phyloP scores from a whole-genome alignment of 352 stramenopile genomes.

The Globisporangium paroecandrum region DNA sequence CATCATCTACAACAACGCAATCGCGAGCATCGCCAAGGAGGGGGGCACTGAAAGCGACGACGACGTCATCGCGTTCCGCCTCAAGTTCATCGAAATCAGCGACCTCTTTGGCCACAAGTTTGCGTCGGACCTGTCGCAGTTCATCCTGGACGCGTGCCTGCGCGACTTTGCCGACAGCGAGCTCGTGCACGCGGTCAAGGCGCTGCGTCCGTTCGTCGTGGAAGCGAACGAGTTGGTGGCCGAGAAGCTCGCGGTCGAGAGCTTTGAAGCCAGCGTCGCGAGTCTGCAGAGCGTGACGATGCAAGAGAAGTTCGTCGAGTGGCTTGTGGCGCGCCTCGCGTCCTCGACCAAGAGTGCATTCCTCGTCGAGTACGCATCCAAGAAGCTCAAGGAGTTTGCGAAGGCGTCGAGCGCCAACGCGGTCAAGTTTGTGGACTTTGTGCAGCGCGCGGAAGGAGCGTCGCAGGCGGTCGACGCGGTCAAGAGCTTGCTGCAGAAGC shows the following conservation, averaged over 20 bases:
- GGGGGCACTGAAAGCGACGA: conserved; percentile 29
- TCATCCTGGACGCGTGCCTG: conserved; percentile 61
- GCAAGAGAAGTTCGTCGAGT: conserved; percentile 63
- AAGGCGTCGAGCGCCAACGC: conserved; percentile 26
- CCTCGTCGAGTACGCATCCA: conserved; percentile 50
- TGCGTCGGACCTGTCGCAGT: conserved; percentile 61
- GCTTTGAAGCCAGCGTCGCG: conserved; percentile 58
- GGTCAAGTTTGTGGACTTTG: conserved; percentile 65
- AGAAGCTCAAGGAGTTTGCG: conserved; percentile 53
- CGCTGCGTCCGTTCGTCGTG: conserved; percentile 45
- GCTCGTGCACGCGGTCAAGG: conserved; percentile 48
- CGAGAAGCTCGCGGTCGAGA: conserved; percentile 43
- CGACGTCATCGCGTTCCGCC: conserved; percentile 45
- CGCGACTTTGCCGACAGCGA: conserved; percentile 57
- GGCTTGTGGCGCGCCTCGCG: conserved; percentile 54
- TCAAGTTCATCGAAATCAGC: conserved; percentile 73
- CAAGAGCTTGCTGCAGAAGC: conserved; percentile 38
- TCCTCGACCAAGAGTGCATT: conserved; percentile 36
- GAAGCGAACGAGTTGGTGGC: conserved; percentile 32
- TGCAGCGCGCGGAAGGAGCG: conserved; percentile 62
- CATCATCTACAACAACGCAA: conserved; percentile 77
- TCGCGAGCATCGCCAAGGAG: conserved; percentile 43
- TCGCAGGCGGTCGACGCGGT: conserved; percentile 38
- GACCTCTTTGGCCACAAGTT: conserved; percentile 67
- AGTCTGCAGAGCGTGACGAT: conserved; percentile 44